Evolutionary conservation across 805 yeast genomes (phyloP), one percentile per base, ranked within the genome.

Genomic region (Cyberlindnera euphorbiiphila): DNA sequence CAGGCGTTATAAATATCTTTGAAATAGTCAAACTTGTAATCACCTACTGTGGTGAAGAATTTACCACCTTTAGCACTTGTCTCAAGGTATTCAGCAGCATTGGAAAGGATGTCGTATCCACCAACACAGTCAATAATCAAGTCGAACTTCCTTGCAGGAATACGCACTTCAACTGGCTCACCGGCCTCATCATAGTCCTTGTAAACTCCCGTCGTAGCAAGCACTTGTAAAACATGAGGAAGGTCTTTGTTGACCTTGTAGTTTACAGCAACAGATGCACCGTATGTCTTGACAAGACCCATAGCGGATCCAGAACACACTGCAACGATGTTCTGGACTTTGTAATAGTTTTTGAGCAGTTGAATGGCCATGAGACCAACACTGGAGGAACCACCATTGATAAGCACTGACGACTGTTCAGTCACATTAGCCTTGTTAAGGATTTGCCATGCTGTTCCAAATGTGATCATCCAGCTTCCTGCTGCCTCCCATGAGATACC

Each of bases 381-480:
- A n/a, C 79, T 66, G 2, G 94, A 75, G 2, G 85, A 78, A 13
- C 84, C 94, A 36, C 96, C 96, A 43, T 84, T 68, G 28, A 87
- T 65, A 31, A 85, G 64, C 3, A 85, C 72, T 39, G 70, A 72
- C 2, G 76, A 60, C 9, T 65, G 64, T 4, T 62, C 59, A 25
- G 65, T 66, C 5, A 72, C 51, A 49, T 39, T 28, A 34, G 51
- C 42, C 43, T 51, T 44, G 45, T 60, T 56, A 22, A 77, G 58
- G 38, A 74, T 53, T 33, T 64, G 66, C 45, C 57, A 69, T 0
- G 94, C 89, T 4, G 93, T 71, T 13, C 80, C 78, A 45, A 75
- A 71, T 16, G 78, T 76, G 46, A 74, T 66, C 10, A 84, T 74
- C 57, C 79, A 71, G 4, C 85, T 74, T 1, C 84, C 79, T 12